A percentile compares a stretch with the other conserved stretches of the same genome.
These are phyloP conservation scores for Aureobasidium sp. DNA, from an alignment of 2,329 filamentous ascomycete species.

Conservation along the genomic window DNA sequence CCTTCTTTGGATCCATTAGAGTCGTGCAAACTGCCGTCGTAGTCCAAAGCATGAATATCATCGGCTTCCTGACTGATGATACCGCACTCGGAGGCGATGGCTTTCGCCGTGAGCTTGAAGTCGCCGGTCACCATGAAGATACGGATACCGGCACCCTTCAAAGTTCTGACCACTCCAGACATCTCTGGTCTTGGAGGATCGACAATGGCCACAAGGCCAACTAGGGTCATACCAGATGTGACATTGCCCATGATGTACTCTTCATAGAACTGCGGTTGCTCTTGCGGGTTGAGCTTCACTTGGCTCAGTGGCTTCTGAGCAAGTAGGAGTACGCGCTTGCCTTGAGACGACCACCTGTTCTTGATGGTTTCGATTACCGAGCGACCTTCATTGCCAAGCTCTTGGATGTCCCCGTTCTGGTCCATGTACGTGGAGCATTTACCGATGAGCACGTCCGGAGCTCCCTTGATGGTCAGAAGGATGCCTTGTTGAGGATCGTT, in stretches of 20 bases:
- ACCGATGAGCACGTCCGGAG: conserved; percentile 64
- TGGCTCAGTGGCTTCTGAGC: conserved; percentile 46
- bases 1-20: neutral
- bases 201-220: conserved; percentile 53
- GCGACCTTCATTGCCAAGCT: conserved; percentile 47
- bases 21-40: conserved; percentile 15
- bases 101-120: conserved; percentile 65
- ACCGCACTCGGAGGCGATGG: conserved; percentile 65
- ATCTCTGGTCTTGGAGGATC: conserved; percentile 57
- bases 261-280: conserved; percentile 48
- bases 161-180: conserved; percentile 51
- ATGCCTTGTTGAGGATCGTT: conserved; percentile 20
- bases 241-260: conserved; percentile 52
- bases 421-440: conserved; percentile 54
- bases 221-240: conserved; percentile 49
- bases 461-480: conserved; percentile 69
- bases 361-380: conserved; percentile 55
- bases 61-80: conserved; percentile 58
- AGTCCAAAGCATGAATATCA: conserved; percentile 39
- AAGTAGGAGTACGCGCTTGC: conserved; percentile 62
- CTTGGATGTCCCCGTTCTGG: conserved; percentile 47
- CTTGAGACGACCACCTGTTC: conserved; percentile 61
- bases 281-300: conserved; percentile 49
- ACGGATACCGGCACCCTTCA: conserved; percentile 64
- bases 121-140: conserved; percentile 80